Percentiles rank a stretch among this genome's conserved stretches.
phyloP scores from a whole-genome alignment of 495 filamentous ascomycete genomes.

The Cudoniella acicularis region DNA sequence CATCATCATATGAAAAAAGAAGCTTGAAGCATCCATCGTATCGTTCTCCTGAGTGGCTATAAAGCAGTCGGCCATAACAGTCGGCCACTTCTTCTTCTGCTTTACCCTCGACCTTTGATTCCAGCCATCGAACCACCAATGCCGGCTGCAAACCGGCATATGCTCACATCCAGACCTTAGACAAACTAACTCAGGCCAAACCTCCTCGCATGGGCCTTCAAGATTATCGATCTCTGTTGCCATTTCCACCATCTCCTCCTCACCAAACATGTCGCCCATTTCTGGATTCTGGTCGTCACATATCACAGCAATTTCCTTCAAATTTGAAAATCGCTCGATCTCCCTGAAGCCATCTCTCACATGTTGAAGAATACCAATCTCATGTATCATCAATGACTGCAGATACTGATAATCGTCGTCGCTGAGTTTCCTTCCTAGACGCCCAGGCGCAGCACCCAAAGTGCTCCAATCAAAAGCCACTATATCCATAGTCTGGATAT shows the following conservation, averaged over 20 bases:
- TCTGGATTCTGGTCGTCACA: background rate
- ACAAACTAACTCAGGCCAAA: slow-evolving; percentile 3
- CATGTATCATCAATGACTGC: slow-evolving; percentile 4
- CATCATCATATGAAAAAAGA: background rate
- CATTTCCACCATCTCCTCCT: background rate
- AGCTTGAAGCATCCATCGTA: background rate
- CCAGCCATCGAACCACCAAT: background rate
- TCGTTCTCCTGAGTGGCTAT: background rate
- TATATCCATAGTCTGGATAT: background rate
- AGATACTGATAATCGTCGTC: background rate
- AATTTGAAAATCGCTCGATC: background rate
- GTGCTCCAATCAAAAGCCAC: background rate
- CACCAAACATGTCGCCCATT: background rate
- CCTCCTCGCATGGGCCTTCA: background rate
- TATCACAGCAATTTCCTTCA: background rate
- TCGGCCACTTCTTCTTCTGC: background rate
- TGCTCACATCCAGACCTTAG: background rate
- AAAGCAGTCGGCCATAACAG: background rate
- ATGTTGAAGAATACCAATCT: background rate
- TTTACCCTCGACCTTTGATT: background rate
- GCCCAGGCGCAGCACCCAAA: background rate
- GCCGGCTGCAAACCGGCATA: background rate
- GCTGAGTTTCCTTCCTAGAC: background rate
- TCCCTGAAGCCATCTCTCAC: background rate
- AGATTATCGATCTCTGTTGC: background rate